These are phyloP conservation scores for Calonectria pauciramosa DNA, from an alignment of 2,329 filamentous ascomycete genomes.

Conservation along the genomic window DNA sequence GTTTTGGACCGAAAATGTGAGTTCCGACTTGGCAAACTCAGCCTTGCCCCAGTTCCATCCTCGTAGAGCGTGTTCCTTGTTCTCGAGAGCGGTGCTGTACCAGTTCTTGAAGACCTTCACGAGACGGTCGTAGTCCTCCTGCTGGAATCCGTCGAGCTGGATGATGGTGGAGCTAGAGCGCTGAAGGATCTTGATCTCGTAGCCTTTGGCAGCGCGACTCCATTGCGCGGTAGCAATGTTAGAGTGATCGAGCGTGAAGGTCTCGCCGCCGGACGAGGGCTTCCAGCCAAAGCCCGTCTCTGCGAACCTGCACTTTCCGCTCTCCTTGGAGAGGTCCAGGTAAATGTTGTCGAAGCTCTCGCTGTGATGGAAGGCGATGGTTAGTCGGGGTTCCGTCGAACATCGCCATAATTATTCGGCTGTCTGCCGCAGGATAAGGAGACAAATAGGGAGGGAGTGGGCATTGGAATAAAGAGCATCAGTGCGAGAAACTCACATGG, in stretches of 20 bases:
- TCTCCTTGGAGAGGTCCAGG: conserved; percentile 92
- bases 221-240: conserved; percentile 92
- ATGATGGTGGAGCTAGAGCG: conserved; percentile 83
- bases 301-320: conserved; percentile 93
- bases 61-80: conserved; percentile 91
- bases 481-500: conserved; percentile 50
- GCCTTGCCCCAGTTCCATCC: conserved; percentile 99
- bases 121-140: conserved; percentile 93
- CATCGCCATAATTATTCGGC: background rate
- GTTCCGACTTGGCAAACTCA: conserved; percentile 94
- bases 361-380: conserved; percentile 51
- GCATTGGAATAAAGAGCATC: background rate
- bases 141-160: conserved; percentile 94
- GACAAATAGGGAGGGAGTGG: background rate
- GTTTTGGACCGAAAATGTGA: conserved; percentile 97
- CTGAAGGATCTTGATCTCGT: conserved; percentile 92
- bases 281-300: conserved; percentile 98
- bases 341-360: conserved; percentile 99
- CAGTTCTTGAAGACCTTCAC: conserved; percentile 97
- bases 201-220: conserved; percentile 93
- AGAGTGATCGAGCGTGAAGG: conserved; percentile 90
- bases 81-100: conserved; percentile 95
- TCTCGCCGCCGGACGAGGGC: conserved; percentile 86
- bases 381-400: conserved; percentile 32
- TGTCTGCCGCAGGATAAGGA: background rate